Percentiles rank a stretch among this genome's conserved stretches.
Conservation (phyloP, 1,284 basidiomycete species). For the Sphagnurus paluster region DNA sequence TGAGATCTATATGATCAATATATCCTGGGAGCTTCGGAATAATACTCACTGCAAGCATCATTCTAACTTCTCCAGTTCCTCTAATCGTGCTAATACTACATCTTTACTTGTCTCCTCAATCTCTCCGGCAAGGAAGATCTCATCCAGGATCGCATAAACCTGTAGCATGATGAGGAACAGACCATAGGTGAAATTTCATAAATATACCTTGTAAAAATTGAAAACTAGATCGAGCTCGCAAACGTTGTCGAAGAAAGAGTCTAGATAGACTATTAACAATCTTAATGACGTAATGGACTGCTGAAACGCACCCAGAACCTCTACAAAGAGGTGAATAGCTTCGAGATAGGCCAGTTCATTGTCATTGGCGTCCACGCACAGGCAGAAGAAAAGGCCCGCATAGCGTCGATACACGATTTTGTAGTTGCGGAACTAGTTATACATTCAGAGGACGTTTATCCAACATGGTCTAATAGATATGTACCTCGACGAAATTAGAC, state of each 20-base stretch:
- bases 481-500: constrained; percentile 97
- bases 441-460: not conserved
- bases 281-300: constrained; percentile 7
- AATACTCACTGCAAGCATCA: constrained; percentile 30
- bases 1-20: not conserved
- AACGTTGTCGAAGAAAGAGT: constrained; percentile 98
- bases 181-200: constrained; percentile 27
- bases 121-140: constrained; percentile 98
- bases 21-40: not conserved
- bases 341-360: constrained; percentile 98
- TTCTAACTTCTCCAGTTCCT: constrained; percentile 89
- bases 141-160: constrained; percentile 79
- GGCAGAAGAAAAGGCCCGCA: constrained; percentile 96
- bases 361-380: constrained; percentile 97
- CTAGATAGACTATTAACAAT: constrained; percentile 39
- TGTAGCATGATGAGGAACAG: constrained; percentile 3
- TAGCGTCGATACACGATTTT: constrained; percentile 96
- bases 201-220: constrained; percentile 92
- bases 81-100: constrained; percentile 87
- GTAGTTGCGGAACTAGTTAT: constrained; percentile 84
- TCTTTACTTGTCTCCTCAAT: constrained; percentile 98
- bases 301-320: constrained; percentile 81
- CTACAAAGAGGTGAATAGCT: constrained; percentile 97
- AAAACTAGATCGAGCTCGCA: constrained; percentile 97
- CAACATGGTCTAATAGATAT: constrained; percentile 23